Conservation (phyloP, 257 asterid species). For the Penstemon barbatus region DNA sequence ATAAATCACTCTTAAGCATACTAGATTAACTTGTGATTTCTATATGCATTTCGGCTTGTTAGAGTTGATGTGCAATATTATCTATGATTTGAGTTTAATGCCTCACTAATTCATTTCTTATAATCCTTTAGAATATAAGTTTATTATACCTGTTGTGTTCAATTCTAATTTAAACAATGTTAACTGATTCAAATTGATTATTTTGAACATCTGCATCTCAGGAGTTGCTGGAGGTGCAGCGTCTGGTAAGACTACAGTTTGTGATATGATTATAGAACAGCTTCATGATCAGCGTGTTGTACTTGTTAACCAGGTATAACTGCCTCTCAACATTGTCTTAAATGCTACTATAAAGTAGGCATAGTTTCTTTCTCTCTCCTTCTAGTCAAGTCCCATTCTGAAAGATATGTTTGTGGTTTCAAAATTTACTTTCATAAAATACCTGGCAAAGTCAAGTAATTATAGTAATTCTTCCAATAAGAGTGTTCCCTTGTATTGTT, state of each 20-base stretch:
- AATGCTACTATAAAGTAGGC: background rate
- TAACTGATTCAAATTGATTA: conserved; percentile 21
- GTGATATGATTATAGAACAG: conserved; percentile 97
- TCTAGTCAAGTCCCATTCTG: background rate
- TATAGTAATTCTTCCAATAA: too few species aligned
- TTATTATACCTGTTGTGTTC: conserved; percentile 1
- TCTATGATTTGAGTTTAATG: too few species aligned
- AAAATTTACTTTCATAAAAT: background rate
- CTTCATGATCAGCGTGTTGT: conserved; percentile 98
- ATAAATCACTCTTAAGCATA: too few species aligned
- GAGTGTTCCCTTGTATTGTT: too few species aligned
- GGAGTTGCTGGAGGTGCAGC: conserved; percentile 99
- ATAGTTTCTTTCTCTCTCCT: background rate
- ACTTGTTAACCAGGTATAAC: conserved; percentile 85
- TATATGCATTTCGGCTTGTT: too few species aligned
- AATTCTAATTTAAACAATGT: background rate
- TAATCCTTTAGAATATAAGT: background rate
- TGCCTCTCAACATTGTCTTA: conserved; percentile 1
- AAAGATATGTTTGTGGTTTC: background rate
- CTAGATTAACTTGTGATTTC: too few species aligned
- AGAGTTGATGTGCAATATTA: too few species aligned
- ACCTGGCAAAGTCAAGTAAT: too few species aligned
- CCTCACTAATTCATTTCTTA: background rate
- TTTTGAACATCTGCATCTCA: conserved; percentile 31
- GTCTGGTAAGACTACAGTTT: conserved; percentile 96